phyloP scores from a whole-genome alignment of 2,329 filamentous ascomycete genomes.

The Verticillium dahliae region DNA sequence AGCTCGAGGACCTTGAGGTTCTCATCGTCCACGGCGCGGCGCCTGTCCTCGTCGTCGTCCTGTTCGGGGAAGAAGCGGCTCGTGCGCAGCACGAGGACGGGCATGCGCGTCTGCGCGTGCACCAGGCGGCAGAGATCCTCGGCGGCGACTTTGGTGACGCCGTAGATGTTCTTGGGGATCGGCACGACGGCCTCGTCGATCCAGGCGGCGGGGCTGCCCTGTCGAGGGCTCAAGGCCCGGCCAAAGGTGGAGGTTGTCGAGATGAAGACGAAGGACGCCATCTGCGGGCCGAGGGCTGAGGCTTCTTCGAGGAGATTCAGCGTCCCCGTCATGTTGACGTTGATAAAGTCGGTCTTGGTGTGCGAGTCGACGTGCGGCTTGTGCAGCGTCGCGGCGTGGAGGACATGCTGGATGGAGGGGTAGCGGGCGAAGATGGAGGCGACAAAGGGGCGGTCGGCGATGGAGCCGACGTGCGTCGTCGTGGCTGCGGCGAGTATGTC shows the following conservation, averaged over 20 bases:
- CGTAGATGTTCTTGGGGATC: slow-evolving; percentile 41
- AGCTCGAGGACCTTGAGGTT: slow-evolving; percentile 43
- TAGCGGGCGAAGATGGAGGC: slow-evolving; percentile 20
- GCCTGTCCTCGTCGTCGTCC: slow-evolving; percentile 35
- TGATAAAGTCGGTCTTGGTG: slow-evolving; percentile 33
- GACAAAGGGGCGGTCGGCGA: slow-evolving; percentile 28
- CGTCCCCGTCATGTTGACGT: slow-evolving; percentile 38
- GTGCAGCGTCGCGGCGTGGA: slow-evolving; percentile 39
- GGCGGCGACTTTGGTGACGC: slow-evolving; percentile 39
- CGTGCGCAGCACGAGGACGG: slow-evolving; percentile 35
- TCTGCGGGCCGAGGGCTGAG: slow-evolving; percentile 12
- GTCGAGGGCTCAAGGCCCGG: slow-evolving; percentile 26
- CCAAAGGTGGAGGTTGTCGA: slow-evolving; percentile 41
- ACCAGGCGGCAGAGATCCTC: slow-evolving; percentile 39
- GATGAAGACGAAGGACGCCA: slow-evolving; percentile 36
- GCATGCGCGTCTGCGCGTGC: slow-evolving; percentile 29
- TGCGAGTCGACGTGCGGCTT: slow-evolving; percentile 40
- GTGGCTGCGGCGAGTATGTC: slow-evolving; percentile 32
- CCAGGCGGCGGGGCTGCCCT: slow-evolving; percentile 31
- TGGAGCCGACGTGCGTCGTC: slow-evolving; percentile 27
- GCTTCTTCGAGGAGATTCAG: slow-evolving; percentile 33
- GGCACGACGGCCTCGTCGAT: slow-evolving; percentile 34
- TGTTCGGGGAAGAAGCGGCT: slow-evolving; percentile 42
- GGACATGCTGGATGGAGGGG: slow-evolving; percentile 28
- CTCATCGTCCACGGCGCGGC: slow-evolving; percentile 26